These are phyloP conservation scores for Suillus occidentalis DNA, from an alignment of 768 basidiomycete species.

Conservation along the genomic window DNA sequence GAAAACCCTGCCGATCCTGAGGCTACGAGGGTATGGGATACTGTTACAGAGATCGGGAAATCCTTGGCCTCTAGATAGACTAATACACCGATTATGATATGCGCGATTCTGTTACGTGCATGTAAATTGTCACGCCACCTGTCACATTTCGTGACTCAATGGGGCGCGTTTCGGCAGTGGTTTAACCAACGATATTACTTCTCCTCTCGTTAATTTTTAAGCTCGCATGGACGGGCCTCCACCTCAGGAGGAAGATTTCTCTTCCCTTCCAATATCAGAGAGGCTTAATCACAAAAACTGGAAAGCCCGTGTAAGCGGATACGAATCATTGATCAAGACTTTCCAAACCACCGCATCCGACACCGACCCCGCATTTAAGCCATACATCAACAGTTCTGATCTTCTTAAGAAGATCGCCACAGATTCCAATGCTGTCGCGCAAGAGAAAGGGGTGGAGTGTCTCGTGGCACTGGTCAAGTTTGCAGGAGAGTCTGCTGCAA, in stretches of 20 bases:
- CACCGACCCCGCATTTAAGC: constrained; percentile 90
- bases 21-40: constrained; percentile 52
- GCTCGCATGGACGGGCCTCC: constrained; percentile 82
- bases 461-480: constrained; percentile 84
- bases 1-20: constrained; percentile 49
- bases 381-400: constrained; percentile 77
- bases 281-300: constrained; percentile 94
- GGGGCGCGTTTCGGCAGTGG: constrained; percentile 3
- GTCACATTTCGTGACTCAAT: constrained; percentile 7
- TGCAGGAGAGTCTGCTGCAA: constrained; percentile 85
- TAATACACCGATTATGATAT: not conserved
- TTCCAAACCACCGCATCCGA: constrained; percentile 91
- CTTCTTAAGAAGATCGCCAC: constrained; percentile 83
- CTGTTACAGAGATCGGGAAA: constrained; percentile 59
- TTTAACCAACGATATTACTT: constrained; percentile 4
- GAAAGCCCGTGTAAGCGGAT: constrained; percentile 96
- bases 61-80: constrained; percentile 43
- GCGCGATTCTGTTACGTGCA: constrained; percentile 22
- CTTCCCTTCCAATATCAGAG: constrained; percentile 71
- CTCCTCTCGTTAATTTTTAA: not conserved
- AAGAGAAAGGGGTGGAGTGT: constrained; percentile 96
- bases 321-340: constrained; percentile 82
- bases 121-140: constrained; percentile 11
- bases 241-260: constrained; percentile 94
- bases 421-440: constrained; percentile 94